Percentiles rank a stretch among this genome's conserved stretches.
Conservation (phyloP, 2,329 filamentous ascomycete genomes). For the Fusarium sp. region DNA sequence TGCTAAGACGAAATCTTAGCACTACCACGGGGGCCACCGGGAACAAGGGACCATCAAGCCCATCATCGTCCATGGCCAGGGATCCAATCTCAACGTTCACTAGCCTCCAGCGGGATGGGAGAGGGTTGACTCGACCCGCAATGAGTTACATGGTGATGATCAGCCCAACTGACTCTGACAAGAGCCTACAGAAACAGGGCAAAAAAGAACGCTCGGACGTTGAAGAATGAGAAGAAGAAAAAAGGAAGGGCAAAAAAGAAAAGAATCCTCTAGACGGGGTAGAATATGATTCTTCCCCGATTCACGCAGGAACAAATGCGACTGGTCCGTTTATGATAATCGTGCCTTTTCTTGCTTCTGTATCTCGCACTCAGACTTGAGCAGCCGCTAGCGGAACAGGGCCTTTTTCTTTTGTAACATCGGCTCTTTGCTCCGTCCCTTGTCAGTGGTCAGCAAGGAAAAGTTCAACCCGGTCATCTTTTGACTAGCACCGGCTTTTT, state of each 20-base stretch:
- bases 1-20: slow-evolving; percentile 2
- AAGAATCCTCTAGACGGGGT: not conserved
- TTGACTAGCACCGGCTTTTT: not conserved
- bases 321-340: slow-evolving; percentile 19
- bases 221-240: not conserved
- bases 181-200: not conserved
- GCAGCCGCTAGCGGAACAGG: slow-evolving; percentile 22
- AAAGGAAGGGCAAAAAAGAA: not conserved
- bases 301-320: not conserved
- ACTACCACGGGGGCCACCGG: not conserved
- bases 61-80: not conserved
- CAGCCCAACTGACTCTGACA: not conserved
- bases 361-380: slow-evolving; percentile 28
- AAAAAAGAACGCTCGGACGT: slow-evolving; percentile 2
- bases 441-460: slow-evolving; percentile 11
- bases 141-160: slow-evolving; percentile 1
- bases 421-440: not conserved
- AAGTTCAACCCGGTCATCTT: slow-evolving; percentile 12
- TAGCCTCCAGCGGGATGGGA: slow-evolving; percentile 9
- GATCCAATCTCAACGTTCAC: slow-evolving; percentile 36
- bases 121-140: not conserved
- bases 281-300: not conserved
- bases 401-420: slow-evolving; percentile 11
- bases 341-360: not conserved
- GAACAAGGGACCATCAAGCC: slow-evolving; percentile 12